Conservation (phyloP, 106 monocot genomes). For the Dioscorea alata region DNA sequence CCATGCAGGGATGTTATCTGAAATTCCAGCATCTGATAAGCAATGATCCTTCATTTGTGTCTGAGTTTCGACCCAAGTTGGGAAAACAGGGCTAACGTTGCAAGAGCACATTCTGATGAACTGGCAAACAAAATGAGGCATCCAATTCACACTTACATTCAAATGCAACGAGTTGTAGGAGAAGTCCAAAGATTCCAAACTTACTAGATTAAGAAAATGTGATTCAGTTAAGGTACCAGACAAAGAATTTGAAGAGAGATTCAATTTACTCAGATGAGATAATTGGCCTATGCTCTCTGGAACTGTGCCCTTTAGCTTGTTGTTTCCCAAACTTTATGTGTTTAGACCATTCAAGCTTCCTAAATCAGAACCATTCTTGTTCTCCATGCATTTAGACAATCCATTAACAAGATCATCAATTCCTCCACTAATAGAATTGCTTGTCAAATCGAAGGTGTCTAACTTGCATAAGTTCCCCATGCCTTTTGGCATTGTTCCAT, state of each 20-base stretch:
- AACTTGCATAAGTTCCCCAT: too few species aligned
- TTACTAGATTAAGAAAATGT: slow-evolving; percentile 10
- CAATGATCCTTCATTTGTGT: neutral
- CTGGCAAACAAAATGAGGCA: neutral
- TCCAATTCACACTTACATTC: slow-evolving; percentile 6
- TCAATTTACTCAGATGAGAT: neutral
- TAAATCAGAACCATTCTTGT: too few species aligned
- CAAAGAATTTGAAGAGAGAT: slow-evolving; percentile 8
- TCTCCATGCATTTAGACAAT: too few species aligned
- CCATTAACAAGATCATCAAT: too few species aligned
- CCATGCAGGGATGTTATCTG: slow-evolving; percentile 15
- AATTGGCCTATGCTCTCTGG: slow-evolving; percentile 12
- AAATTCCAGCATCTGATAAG: slow-evolving; percentile 10
- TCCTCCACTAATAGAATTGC: too few species aligned
- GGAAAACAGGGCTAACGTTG: slow-evolving; percentile 7
- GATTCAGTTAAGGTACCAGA: slow-evolving; percentile 1
- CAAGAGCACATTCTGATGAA: neutral
- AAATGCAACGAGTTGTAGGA: slow-evolving; percentile 4
- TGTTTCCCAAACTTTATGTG: too few species aligned
- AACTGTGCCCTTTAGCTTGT: too few species aligned
- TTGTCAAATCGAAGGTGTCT: too few species aligned
- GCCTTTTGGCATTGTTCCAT: too few species aligned
- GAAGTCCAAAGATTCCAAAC: neutral
- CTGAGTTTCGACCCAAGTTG: slow-evolving; percentile 14
- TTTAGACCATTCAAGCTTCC: too few species aligned